Evolutionary conservation across 306 rosid species (phyloP).

Genomic region (Vachellia collinsii): DNA sequence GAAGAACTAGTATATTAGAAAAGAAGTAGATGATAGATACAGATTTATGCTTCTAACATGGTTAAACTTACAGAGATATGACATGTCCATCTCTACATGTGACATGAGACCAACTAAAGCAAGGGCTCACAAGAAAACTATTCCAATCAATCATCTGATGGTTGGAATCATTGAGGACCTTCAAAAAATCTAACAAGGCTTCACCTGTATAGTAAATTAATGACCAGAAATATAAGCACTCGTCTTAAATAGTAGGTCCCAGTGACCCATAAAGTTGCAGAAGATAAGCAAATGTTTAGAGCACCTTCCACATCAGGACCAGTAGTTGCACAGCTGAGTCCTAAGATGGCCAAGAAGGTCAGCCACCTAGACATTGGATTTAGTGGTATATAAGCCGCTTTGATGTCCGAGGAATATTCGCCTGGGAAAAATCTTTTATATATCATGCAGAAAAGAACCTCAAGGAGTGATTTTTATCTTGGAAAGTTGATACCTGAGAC

Average conservation of each 20-base stretch:
- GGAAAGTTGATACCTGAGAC: constrained; percentile 1
- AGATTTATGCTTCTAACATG: neutral
- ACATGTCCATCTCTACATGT: constrained; percentile 77
- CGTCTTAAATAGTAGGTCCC: neutral
- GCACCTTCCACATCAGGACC: constrained; percentile 89
- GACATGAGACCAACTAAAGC: constrained; percentile 86
- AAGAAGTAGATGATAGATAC: neutral
- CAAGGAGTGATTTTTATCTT: neutral
- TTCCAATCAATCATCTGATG: constrained; percentile 73
- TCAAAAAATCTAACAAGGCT: constrained; percentile 67
- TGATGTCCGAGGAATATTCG: constrained; percentile 37
- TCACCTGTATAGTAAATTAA: constrained; percentile 60
- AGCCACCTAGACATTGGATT: constrained; percentile 59
- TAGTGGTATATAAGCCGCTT: constrained; percentile 40
- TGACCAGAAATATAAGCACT: constrained; percentile 1
- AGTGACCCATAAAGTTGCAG: constrained; percentile 3
- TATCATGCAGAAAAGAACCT: neutral
- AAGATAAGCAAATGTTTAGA: constrained; percentile 9
- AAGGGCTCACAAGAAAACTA: constrained; percentile 73
- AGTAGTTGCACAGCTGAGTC: constrained; percentile 50
- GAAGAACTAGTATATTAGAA: neutral
- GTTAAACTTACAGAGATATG: constrained; percentile 75
- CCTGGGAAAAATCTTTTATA: neutral
- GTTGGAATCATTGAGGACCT: constrained; percentile 68
- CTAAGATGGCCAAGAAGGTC: constrained; percentile 50